phyloP scores from a whole-genome alignment of 83 land plant genomes.

The Picea abies region DNA sequence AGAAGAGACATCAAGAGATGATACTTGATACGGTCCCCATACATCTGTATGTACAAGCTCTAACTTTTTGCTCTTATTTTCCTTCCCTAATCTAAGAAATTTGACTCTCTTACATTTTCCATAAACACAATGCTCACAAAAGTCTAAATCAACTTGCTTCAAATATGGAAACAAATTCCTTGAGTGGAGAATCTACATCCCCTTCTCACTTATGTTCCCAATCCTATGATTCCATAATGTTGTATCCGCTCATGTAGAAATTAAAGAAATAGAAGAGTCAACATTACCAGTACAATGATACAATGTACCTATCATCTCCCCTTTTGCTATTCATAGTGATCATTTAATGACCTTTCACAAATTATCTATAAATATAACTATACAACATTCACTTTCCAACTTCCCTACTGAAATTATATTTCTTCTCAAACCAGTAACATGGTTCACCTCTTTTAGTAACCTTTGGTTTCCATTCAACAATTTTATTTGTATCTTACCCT shows the following conservation, averaged over 20 bases:
- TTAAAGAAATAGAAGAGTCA: not conserved
- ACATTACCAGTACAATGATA: not conserved
- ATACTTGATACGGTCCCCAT: not conserved
- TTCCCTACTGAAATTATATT: too few relatives aligned
- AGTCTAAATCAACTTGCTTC: not conserved
- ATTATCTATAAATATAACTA: not conserved
- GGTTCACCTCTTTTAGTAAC: too few relatives aligned
- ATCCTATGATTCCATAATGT: too few relatives aligned
- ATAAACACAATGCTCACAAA: too few relatives aligned
- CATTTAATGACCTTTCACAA: not conserved
- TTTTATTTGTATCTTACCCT: too few relatives aligned
- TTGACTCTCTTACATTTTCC: too few relatives aligned
- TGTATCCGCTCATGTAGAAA: not conserved
- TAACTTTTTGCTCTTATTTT: not conserved
- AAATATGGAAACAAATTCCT: not conserved
- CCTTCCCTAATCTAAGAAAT: not conserved
- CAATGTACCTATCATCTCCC: not conserved
- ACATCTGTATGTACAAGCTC: constrained; percentile 20
- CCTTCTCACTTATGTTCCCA: too few relatives aligned
- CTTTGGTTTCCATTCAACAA: too few relatives aligned
- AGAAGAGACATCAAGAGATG: not conserved
- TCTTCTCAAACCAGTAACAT: too few relatives aligned
- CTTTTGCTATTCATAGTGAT: not conserved
- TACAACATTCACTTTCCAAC: too few relatives aligned
- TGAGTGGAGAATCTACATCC: too few relatives aligned